Percentiles rank a stretch among this genome's conserved stretches.
Evolutionary conservation across 2,329 filamentous ascomycete genomes (phyloP).

Genomic region (Aureobasidium lini): DNA sequence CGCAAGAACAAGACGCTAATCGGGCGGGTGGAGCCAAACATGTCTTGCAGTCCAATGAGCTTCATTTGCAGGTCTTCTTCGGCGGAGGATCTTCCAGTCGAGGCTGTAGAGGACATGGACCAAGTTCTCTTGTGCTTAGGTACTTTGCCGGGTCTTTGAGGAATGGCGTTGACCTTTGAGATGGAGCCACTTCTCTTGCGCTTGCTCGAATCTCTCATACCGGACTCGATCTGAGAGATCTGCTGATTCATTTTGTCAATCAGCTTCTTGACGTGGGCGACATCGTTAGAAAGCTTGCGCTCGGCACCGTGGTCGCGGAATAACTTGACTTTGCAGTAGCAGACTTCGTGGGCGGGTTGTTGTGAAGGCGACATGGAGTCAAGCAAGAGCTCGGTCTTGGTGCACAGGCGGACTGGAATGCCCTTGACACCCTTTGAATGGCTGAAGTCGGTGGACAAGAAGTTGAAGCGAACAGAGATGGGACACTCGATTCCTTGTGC

Average conservation of each 20-base stretch:
- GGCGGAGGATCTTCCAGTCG: constrained; percentile 37
- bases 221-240: constrained; percentile 65
- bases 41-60: constrained; percentile 70
- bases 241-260: constrained; percentile 96
- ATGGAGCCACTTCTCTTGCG: constrained; percentile 51
- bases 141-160: constrained; percentile 64
- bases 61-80: constrained; percentile 72
- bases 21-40: constrained; percentile 78
- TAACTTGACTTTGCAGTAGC: constrained; percentile 93
- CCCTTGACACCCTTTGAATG: constrained; percentile 98
- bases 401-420: constrained; percentile 85
- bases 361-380: constrained; percentile 40
- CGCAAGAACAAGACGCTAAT: constrained; percentile 71
- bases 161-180: constrained; percentile 40
- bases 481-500: constrained; percentile 66
- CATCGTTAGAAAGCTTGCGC: constrained; percentile 87
- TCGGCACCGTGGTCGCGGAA: constrained; percentile 95
- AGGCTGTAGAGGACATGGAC: constrained; percentile 73
- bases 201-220: constrained; percentile 53
- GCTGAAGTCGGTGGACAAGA: constrained; percentile 95
- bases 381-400: constrained; percentile 70
- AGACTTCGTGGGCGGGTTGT: constrained; percentile 56
- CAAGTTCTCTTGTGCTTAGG: constrained; percentile 89
- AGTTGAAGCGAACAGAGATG: constrained; percentile 93
- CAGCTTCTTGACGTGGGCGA: constrained; percentile 89